Base-by-base conservation (phyloP, 2,329 filamentous ascomycete species). In the Curvularia eragrostidis region DNA sequence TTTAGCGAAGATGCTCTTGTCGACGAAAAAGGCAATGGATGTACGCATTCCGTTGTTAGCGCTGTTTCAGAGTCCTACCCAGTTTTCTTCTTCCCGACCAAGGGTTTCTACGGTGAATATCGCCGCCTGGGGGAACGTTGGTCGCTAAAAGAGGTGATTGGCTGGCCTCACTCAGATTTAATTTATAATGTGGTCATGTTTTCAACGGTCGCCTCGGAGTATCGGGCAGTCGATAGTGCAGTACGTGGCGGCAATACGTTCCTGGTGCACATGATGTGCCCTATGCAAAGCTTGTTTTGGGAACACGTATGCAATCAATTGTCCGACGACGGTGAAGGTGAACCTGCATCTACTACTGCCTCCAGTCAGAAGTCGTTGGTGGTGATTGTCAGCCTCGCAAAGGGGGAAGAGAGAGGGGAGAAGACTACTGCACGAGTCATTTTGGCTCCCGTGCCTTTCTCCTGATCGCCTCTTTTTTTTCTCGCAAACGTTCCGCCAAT, bases 61-160 rank as follows among this genome's bases (percentile, higher is more conserved):
- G 50, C 44, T 4, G 51, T 54, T 57, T 58, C 55, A 58, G 38
- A 54, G 34, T 50, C 38, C 49, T 49, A 54, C 55, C 51, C 28
- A 50, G 26, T 49, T n/a, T 41, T 43, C 34, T 43, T 44, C 18
- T 30, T 15, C 24, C 19, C 19, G 32, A 15, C 7, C 47, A 49
- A 49, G 47, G 30, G 24, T 19, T 28, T 23, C 18, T 47, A 32
- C n/a, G 9, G 43, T 9, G 5, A 30, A 47, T 19, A 28, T 26
- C 26, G 15, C 28, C 12, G 43, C 18, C 26, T 15, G 7, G 10
- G n/a, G 15, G 4, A 26, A 38, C 15, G 19, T 13, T 26, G 32
- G 12, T 19, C 34, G n/a, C 15, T 34, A 28, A 4, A 15, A 15
- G n/a, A 0, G 1, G 2, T 39, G 15, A 49, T 49, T 49, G 32